Evolutionary conservation across 805 yeast genomes (phyloP), one percentile per base, ranked within the genome.

Genomic region (Isabelozyma pseudorhagii): DNA sequence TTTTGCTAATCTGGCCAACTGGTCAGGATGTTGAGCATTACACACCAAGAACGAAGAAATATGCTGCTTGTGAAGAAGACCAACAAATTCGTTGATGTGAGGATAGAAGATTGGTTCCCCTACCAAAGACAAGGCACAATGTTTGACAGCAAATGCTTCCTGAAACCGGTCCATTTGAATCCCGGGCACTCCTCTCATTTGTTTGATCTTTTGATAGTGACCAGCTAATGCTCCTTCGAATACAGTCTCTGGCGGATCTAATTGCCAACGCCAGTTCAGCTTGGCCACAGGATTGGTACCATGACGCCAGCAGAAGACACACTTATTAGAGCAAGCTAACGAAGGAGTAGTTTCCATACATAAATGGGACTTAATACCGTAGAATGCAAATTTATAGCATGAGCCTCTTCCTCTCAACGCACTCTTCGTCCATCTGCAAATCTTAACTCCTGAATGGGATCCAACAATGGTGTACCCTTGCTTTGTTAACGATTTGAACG

Each of bases 301-400:
- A 67, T 91, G 97, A 65, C 97, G 81, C 97, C 97, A 91, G 71
- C 97, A 91, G 63, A 91, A 91, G 4, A 92, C 97, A 78, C 97
- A 91, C 66, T 91, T 91, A 64, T 91, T 91, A 5, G 97, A 89
- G 67, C 97, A 91, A 7, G 97, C 93, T 51, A 91, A 74, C 1
- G 96, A 86, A 0, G 97, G 97, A 0, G 97, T 91, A 2, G 97
- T 83, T 64, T 91, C 97, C 97, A 91, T 91, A 69, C 97, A 91
- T 49, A 93, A 72, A 69, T 93, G 97, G 2, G 96, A 87, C 52
- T 79, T 82, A 58, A 91, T 91, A 21, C 97, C 97, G 65, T 92
- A 91, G 59, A 91, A 86, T 8, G 97, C 96, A 69, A 80, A 89
- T 64, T 91, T 91, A 71, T 91, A 91, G 71, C 97, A 91, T 2